Evolutionary conservation across 2,329 filamentous ascomycete species (phyloP).

Genomic region (Curvularia eragrostidis): DNA sequence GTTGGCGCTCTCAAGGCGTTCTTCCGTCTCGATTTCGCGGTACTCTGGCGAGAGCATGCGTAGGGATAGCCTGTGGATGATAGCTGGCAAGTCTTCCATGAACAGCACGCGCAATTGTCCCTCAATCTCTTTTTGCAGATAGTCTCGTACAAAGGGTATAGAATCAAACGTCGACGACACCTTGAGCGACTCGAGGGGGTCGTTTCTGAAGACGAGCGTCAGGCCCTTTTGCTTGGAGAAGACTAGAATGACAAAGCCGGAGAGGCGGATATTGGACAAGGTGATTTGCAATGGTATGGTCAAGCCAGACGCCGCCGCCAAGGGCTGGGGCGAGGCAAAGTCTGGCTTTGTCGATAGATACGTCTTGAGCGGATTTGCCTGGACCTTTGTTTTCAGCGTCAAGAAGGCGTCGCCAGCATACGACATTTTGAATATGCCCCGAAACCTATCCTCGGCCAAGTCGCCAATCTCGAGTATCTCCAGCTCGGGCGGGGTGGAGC

Average conservation of each 20-base stretch:
- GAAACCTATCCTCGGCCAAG: constrained; percentile 93
- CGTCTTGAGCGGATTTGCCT: constrained; percentile 96
- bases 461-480: constrained; percentile 98
- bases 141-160: constrained; percentile 97
- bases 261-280: constrained; percentile 91
- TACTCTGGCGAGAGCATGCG: constrained; percentile 91
- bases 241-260: constrained; percentile 95
- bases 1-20: constrained; percentile 57
- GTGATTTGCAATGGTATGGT: constrained; percentile 99
- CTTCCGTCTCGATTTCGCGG: constrained; percentile 68
- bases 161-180: constrained; percentile 99
- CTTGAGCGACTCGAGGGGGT: constrained; percentile 95
- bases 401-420: constrained; percentile 95
- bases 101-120: constrained; percentile 89
- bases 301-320: constrained; percentile 88
- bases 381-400: constrained; percentile 93
- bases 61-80: constrained; percentile 90
- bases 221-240: constrained; percentile 98
- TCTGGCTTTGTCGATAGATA: constrained; percentile 89
- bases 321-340: constrained; percentile 90
- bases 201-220: constrained; percentile 96
- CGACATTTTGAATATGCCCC: constrained; percentile 99
- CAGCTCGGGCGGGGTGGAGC: constrained; percentile 89
- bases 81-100: constrained; percentile 97
- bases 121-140: constrained; percentile 95